phyloP scores from a whole-genome alignment of 371 early-diverging fungal genomes.

The Rhizomucor miehei region DNA sequence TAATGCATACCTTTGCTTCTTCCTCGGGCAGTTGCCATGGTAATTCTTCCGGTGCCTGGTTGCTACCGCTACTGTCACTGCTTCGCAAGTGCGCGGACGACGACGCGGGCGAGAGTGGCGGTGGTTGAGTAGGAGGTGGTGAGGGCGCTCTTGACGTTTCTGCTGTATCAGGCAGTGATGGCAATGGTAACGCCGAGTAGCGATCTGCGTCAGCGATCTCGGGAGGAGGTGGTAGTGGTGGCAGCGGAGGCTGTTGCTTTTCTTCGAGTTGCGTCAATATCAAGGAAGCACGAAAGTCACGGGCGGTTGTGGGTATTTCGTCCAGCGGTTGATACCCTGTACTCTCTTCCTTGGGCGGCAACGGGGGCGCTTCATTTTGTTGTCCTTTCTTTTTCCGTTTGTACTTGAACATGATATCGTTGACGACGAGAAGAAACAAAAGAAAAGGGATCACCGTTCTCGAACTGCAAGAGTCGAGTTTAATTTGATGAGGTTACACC shows the following conservation, averaged over 20 bases:
- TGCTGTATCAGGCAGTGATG: background rate
- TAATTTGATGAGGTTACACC: too few relatives aligned
- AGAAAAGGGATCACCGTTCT: background rate
- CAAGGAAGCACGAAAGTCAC: conserved; percentile 46
- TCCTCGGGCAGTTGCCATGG: conserved; percentile 4
- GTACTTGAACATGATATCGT: conserved; percentile 10
- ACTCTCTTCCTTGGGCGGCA: background rate
- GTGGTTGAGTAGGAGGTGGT: background rate
- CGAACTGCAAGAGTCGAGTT: too few relatives aligned
- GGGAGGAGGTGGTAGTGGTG: background rate
- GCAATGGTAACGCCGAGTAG: background rate
- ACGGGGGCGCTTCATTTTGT: conserved; percentile 4
- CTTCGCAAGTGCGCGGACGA: background rate
- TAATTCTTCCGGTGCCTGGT: background rate
- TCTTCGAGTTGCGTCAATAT: conserved; percentile 35
- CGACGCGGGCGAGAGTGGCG: background rate
- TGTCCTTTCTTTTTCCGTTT: conserved; percentile 21
- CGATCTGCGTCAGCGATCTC: background rate
- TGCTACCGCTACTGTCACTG: conserved; percentile 2
- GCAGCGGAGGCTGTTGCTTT: conserved; percentile 2
- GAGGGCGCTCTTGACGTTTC: background rate
- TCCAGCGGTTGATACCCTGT: conserved; percentile 17
- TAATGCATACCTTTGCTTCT: conserved; percentile 4
- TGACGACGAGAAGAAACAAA: background rate
- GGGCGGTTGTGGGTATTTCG: conserved; percentile 26